Percentiles rank a stretch among this genome's conserved stretches.
Evolutionary conservation across 352 stramenopile genomes (phyloP).

Genomic region (Pythium graminicola): DNA sequence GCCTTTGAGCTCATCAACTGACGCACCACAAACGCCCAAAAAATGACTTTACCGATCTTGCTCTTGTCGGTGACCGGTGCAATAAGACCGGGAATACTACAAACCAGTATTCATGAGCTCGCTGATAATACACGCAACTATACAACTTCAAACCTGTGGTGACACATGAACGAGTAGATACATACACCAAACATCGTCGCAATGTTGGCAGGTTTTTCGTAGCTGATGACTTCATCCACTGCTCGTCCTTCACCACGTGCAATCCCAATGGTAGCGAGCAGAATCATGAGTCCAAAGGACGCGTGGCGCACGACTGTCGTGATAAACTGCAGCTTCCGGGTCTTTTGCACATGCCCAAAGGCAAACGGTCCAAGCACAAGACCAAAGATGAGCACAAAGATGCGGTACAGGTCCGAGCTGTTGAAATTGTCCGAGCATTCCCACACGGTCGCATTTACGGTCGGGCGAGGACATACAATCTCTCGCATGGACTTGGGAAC

Average conservation of each 20-base stretch:
- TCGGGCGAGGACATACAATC: conserved; percentile 71
- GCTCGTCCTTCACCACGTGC: conserved; percentile 51
- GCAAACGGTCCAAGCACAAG: conserved; percentile 68
- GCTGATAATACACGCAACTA: background rate
- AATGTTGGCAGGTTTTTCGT: conserved; percentile 68
- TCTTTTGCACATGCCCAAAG: conserved; percentile 82
- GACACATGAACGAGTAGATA: conserved; percentile 90
- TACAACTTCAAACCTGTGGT: conserved; percentile 59
- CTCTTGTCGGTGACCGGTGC: conserved; percentile 76
- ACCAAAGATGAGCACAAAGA: conserved; percentile 76
- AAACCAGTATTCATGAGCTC: background rate
- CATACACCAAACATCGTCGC: conserved; percentile 81
- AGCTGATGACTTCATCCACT: conserved; percentile 55
- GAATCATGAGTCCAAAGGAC: conserved; percentile 81
- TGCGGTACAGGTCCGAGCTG: conserved; percentile 74
- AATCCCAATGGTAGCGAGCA: conserved; percentile 67
- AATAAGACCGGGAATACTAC: conserved; percentile 73
- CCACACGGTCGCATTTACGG: conserved; percentile 41
- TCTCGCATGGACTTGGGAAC: conserved; percentile 84
- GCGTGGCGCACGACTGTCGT: conserved; percentile 79
- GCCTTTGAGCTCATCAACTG: background rate
- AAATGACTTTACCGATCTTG: conserved; percentile 60
- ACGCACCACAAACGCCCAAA: conserved; percentile 60
- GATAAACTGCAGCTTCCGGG: conserved; percentile 62
- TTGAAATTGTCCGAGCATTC: conserved; percentile 60